Evolutionary conservation across 1,284 basidiomycete species (phyloP).

Genomic region (Rugosomyces carneus): DNA sequence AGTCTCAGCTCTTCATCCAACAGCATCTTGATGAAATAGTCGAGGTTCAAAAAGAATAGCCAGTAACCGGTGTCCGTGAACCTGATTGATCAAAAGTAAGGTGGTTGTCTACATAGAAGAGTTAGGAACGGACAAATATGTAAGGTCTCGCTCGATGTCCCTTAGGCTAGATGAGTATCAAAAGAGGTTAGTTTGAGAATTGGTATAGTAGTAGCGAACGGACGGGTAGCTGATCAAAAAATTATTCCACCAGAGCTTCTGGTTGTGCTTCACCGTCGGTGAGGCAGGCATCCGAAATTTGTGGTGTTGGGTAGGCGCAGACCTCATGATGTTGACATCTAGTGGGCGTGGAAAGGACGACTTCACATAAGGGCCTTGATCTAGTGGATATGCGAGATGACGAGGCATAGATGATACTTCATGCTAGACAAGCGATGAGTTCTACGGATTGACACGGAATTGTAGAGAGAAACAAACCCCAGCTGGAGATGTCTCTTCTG

Average conservation of each 20-base stretch:
- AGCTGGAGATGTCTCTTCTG: slow-evolving; percentile 20
- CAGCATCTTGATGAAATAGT: too few relatives aligned
- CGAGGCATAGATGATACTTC: slow-evolving; percentile 21
- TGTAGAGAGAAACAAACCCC: slow-evolving; percentile 20
- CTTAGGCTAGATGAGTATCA: too few relatives aligned
- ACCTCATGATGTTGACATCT: slow-evolving; percentile 29
- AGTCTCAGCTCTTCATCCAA: too few relatives aligned
- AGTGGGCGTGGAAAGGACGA: slow-evolving; percentile 29
- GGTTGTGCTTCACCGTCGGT: slow-evolving; percentile 37
- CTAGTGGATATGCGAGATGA: slow-evolving; percentile 23
- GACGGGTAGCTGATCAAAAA: slow-evolving; percentile 47
- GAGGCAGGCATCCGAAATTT: slow-evolving; percentile 34
- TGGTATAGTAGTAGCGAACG: too few relatives aligned
- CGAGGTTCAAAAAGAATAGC: slow-evolving; percentile 69
- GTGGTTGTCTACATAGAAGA: too few relatives aligned
- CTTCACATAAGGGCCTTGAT: slow-evolving; percentile 27
- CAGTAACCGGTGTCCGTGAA: slow-evolving; percentile 50
- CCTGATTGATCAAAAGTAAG: too few relatives aligned
- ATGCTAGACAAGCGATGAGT: slow-evolving; percentile 11
- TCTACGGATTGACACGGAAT: not conserved
- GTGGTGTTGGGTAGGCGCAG: slow-evolving; percentile 23
- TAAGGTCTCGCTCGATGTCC: slow-evolving; percentile 19
- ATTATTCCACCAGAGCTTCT: slow-evolving; percentile 59
- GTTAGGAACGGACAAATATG: slow-evolving; percentile 44
- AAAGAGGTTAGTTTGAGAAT: too few relatives aligned